These are phyloP conservation scores for Suhomyces terraborum DNA, from an alignment of 1,139 yeast species.

Conservation along the genomic window DNA sequence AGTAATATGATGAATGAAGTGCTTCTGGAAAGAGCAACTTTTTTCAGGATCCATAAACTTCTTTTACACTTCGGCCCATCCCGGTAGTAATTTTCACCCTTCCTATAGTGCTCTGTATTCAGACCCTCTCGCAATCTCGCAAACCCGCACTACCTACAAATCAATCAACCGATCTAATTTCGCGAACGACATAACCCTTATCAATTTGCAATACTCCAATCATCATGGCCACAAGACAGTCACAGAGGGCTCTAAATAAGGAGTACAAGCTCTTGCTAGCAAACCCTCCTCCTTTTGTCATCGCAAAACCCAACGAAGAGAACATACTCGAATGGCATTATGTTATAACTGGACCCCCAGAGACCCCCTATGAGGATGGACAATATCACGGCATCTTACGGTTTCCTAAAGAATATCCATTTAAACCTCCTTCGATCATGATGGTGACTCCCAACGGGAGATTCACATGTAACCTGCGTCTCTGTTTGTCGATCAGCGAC, in stretches of 20 bases:
- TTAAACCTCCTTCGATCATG: conserved; percentile 87
- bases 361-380: conserved; percentile 81
- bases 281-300: conserved; percentile 78
- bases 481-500: conserved; percentile 88
- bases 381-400: conserved; percentile 86
- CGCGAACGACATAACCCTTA: conserved; percentile 1
- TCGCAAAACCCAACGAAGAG: conserved; percentile 81
- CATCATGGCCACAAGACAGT: conserved; percentile 52
- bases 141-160: background rate
- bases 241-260: conserved; percentile 59
- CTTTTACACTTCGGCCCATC: background rate
- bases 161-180: background rate
- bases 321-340: conserved; percentile 64
- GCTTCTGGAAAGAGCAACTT: too few species aligned
- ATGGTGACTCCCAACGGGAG: conserved; percentile 89
- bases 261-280: conserved; percentile 76
- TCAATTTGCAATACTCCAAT: too few species aligned
- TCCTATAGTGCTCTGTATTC: too few species aligned
- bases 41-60: background rate
- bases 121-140: too few species aligned
- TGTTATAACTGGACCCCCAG: conserved; percentile 81
- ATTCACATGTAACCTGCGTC: conserved; percentile 72
- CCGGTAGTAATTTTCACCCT: background rate
- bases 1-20: too few species aligned
- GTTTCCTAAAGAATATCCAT: conserved; percentile 87